phyloP scores from a whole-genome alignment of 164 flowering plant genomes.

The Sextonia rubra region DNA sequence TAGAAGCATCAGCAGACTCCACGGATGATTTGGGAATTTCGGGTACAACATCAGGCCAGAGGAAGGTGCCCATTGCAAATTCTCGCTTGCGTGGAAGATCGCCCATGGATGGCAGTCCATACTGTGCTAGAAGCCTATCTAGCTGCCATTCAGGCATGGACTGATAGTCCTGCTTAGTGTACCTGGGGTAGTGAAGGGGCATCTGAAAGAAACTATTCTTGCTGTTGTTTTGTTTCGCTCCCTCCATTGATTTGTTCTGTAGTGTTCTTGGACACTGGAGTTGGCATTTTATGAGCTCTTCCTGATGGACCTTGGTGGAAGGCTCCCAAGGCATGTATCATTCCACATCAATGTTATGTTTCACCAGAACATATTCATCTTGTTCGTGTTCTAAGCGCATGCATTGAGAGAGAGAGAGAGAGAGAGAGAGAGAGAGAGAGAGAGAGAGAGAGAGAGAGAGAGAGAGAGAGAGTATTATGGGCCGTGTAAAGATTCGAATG shows the following conservation, averaged over 20 bases:
- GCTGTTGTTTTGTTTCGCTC: constrained; percentile 24
- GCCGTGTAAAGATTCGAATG: no score
- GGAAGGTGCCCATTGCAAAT: constrained; percentile 66
- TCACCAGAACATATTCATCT: constrained; percentile 9
- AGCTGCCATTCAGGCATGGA: constrained; percentile 55
- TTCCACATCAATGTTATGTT: constrained; percentile 26
- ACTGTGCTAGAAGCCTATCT: constrained; percentile 45
- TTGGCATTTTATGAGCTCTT: constrained; percentile 9
- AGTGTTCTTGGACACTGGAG: background rate
- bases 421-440: no score
- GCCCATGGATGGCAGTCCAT: constrained; percentile 37
- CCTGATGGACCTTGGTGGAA: background rate
- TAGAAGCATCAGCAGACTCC: background rate
- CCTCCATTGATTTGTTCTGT: background rate
- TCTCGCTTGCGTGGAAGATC: constrained; percentile 47
- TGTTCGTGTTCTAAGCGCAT: background rate
- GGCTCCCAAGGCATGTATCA: constrained; percentile 10
- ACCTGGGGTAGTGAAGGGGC: constrained; percentile 67
- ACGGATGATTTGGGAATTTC: background rate
- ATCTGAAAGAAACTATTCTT: constrained; percentile 37
- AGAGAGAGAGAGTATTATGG: no score
- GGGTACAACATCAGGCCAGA: constrained; percentile 33
- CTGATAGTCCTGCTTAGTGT: constrained; percentile 46
- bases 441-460: no score
- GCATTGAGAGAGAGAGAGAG: background rate